A percentile compares a stretch with the other conserved stretches of the same genome.
Conservation (phyloP, 768 basidiomycete genomes). For the Pulveroboletus sp. region DNA sequence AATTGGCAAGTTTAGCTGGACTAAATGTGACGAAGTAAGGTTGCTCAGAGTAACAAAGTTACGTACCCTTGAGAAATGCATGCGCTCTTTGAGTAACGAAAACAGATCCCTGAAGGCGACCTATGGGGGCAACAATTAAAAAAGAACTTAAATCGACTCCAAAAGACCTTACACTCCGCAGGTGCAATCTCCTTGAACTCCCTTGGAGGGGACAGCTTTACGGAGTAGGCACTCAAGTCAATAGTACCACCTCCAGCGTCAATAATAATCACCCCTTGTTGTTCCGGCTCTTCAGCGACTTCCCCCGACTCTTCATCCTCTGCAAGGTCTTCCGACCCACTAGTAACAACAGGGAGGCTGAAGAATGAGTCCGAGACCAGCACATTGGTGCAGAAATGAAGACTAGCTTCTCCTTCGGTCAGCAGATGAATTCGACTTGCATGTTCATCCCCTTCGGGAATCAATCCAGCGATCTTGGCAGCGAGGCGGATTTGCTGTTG, state of each 20-base stretch:
- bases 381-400: conserved; percentile 37
- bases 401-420: conserved; percentile 26
- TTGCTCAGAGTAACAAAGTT: neutral
- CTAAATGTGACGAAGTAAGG: neutral
- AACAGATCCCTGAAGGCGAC: conserved; percentile 37
- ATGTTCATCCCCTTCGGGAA: conserved; percentile 12
- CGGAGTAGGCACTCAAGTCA: conserved; percentile 25
- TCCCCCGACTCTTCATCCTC: neutral
- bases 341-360: neutral
- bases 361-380: conserved; percentile 4
- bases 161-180: conserved; percentile 23
- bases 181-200: conserved; percentile 35
- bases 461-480: conserved; percentile 21
- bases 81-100: conserved; percentile 32
- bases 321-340: neutral
- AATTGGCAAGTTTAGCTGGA: conserved; percentile 29
- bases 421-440: conserved; percentile 22
- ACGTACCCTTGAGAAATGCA: conserved; percentile 27
- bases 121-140: conserved; percentile 15
- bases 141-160: neutral
- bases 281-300: conserved; percentile 19
- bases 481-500: conserved; percentile 40
- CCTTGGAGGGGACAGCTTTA: conserved; percentile 16
- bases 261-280: conserved; percentile 38
- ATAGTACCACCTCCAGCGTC: conserved; percentile 37